phyloP scores from a whole-genome alignment of 2,329 filamentous ascomycete genomes.

The Stagonosporopsis chrysanthemi region DNA sequence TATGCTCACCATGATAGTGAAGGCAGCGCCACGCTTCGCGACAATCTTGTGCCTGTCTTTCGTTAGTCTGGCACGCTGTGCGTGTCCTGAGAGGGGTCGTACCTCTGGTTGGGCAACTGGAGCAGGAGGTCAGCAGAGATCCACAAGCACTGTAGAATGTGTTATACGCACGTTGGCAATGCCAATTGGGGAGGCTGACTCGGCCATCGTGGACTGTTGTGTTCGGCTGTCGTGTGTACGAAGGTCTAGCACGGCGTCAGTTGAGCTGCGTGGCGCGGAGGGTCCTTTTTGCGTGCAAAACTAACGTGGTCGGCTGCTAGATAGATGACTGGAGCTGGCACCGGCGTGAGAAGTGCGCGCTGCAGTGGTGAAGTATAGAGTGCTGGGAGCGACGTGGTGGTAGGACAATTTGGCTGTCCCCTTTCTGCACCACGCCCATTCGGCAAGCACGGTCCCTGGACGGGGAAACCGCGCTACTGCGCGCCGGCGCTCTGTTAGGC shows the following conservation, averaged over 20 bases:
- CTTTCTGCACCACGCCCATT: conserved; percentile 50
- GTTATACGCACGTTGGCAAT: conserved; percentile 71
- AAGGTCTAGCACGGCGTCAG: conserved; percentile 36
- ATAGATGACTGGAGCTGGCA: conserved; percentile 5
- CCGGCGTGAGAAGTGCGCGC: conserved; percentile 9
- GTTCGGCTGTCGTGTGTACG: conserved; percentile 30
- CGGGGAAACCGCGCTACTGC: conserved; percentile 45
- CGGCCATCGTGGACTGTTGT: conserved; percentile 61
- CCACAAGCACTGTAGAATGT: conserved; percentile 4
- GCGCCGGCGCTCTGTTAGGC: conserved; percentile 25
- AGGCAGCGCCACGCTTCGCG: conserved; percentile 88
- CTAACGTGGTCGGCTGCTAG: conserved; percentile 11
- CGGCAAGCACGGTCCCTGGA: conserved; percentile 49
- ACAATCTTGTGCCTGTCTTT: conserved; percentile 71
- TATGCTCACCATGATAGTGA: conserved; percentile 92
- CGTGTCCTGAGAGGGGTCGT: conserved; percentile 40
- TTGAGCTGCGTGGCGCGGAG: not conserved
- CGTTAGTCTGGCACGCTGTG: conserved; percentile 42
- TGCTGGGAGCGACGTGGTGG: conserved; percentile 20
- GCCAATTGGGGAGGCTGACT: conserved; percentile 72
- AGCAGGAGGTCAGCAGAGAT: conserved; percentile 43
- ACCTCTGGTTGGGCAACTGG: conserved; percentile 74
- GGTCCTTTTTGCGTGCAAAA: not conserved
- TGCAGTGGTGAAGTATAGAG: conserved; percentile 14
- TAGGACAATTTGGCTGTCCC: conserved; percentile 49